Conservation (phyloP, 495 filamentous ascomycete genomes). For the Hypomontagnella monticulosa region DNA sequence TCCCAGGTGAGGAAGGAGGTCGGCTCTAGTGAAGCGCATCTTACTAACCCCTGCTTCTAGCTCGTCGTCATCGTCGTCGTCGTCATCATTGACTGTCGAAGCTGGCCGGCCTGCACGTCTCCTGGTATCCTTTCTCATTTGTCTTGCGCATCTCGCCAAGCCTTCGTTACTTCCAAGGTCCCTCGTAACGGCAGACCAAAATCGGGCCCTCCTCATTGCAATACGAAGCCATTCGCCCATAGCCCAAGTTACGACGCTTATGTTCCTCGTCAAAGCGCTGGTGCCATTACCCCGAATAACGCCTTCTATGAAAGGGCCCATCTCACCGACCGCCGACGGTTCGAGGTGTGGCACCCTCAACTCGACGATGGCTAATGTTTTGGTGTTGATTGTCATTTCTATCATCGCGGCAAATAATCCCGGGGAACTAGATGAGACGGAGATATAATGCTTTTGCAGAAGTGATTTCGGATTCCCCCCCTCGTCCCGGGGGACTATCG, state of each 20-base stretch:
- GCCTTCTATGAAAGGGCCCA: slow-evolving; percentile 52
- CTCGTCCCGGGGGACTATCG: slow-evolving; percentile 46
- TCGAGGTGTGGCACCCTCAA: slow-evolving; percentile 56
- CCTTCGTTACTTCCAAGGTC: slow-evolving; percentile 49
- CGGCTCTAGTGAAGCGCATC: slow-evolving; percentile 30
- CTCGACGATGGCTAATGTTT: slow-evolving; percentile 47
- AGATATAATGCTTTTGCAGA: slow-evolving; percentile 54
- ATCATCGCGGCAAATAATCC: slow-evolving; percentile 58
- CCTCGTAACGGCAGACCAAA: slow-evolving; percentile 56
- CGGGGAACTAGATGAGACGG: slow-evolving; percentile 46
- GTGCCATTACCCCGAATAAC: slow-evolving; percentile 36
- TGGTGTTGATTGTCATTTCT: slow-evolving; percentile 59
- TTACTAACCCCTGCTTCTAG: slow-evolving; percentile 21
- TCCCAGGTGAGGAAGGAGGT: slow-evolving; percentile 54
- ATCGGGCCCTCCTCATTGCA: slow-evolving; percentile 53
- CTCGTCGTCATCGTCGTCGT: slow-evolving; percentile 28
- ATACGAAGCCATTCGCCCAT: slow-evolving; percentile 64
- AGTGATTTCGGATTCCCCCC: slow-evolving; percentile 42
- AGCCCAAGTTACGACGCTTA: slow-evolving; percentile 58
- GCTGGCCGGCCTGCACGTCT: slow-evolving; percentile 20
- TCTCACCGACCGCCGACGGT: slow-evolving; percentile 52
- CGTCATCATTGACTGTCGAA: slow-evolving; percentile 28
- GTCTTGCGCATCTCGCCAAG: slow-evolving; percentile 41
- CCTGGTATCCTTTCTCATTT: slow-evolving; percentile 37
- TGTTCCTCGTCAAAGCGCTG: slow-evolving; percentile 52